Base-by-base conservation (phyloP, 2,329 filamentous ascomycete species). In the Pseudodiploospora longispora region DNA sequence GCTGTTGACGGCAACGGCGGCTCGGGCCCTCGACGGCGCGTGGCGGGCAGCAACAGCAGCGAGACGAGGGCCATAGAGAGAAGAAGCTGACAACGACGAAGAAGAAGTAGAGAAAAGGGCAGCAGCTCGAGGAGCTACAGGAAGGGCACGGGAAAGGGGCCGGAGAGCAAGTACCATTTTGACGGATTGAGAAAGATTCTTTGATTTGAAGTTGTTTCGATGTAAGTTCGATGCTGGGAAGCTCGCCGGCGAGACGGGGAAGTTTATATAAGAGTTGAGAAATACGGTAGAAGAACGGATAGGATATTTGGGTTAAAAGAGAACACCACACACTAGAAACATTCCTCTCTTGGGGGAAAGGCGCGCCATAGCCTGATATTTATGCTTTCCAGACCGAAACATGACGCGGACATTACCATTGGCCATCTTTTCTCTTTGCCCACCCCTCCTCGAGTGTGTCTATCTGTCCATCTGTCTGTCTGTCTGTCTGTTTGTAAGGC, bases 1-100 rank as follows among this genome's bases (percentile, higher is more conserved):
- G 41, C 36, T 68, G 46, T 49, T 63, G 55, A 66, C 59, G 60
- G 62, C 59, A 68, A 70, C 54, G 62, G 52, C 73, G 63, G 55
- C 72, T 43, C 38, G 74, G 63, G 53, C 71, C 44, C 46, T 44
- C 38, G 49, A 49, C 36, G 43, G 40, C 47, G 40, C 47, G 48
- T 54, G 53, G 36, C 47, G 50, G 27, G 45, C 36, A 38, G 46
- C 46, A 30, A 40, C 27, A 6, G 49, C 47, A 47, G 50, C 44
- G 50, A 38, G 37, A 30, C 19, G 19, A 19, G 19, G 19, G 19
- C 19, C 19, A 19, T 39, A 28, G 41, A 46, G 39, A 41, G 43
- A 49, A 41, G 54, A 45, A 37, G 50, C 40, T 45, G 50, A 44
- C 34, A 50, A 46, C 32, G 47, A 52, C 27, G 49, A 49, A 36